A percentile compares a stretch with the other conserved stretches of the same genome.
phyloP scores from a whole-genome alignment of 768 basidiomycete genomes.

The Rhizopogon vulgaris region DNA sequence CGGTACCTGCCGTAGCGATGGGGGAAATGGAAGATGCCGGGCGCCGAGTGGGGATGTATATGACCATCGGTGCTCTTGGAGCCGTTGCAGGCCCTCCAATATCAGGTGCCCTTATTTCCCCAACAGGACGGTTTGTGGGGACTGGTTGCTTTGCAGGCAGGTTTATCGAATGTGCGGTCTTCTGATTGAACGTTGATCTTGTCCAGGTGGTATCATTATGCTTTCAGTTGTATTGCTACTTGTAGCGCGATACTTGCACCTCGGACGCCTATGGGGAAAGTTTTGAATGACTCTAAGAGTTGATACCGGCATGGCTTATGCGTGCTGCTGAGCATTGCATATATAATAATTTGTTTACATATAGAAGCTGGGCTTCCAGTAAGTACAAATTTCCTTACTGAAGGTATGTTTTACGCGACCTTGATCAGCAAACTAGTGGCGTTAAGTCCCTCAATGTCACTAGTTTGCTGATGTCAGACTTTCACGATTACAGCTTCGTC shows the following conservation, averaged over 20 bases:
- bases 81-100: slow-evolving; percentile 68
- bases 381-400: too few species aligned
- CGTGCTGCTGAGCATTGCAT: too few species aligned
- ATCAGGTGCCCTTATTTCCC: slow-evolving; percentile 57
- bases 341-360: not conserved
- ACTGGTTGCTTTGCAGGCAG: slow-evolving; percentile 37
- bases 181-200: not conserved
- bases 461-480: too few species aligned
- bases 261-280: slow-evolving; percentile 35
- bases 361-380: not conserved
- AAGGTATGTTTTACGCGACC: too few species aligned
- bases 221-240: slow-evolving; percentile 37
- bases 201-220: slow-evolving; percentile 32
- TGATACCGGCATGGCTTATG: too few species aligned
- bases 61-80: slow-evolving; percentile 55
- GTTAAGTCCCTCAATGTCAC: too few species aligned
- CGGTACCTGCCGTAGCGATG: slow-evolving; percentile 54
- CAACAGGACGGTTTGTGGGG: slow-evolving; percentile 39
- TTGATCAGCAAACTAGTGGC: too few species aligned
- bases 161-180: not conserved
- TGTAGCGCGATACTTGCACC: slow-evolving; percentile 33
- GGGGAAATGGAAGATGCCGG: slow-evolving; percentile 59
- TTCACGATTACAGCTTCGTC: too few species aligned
- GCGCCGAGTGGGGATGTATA: slow-evolving; percentile 56
- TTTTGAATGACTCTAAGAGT: not conserved